These are phyloP conservation scores for Erodium maritimum DNA, from an alignment of 345 rosid genomes.

Conservation along the genomic window DNA sequence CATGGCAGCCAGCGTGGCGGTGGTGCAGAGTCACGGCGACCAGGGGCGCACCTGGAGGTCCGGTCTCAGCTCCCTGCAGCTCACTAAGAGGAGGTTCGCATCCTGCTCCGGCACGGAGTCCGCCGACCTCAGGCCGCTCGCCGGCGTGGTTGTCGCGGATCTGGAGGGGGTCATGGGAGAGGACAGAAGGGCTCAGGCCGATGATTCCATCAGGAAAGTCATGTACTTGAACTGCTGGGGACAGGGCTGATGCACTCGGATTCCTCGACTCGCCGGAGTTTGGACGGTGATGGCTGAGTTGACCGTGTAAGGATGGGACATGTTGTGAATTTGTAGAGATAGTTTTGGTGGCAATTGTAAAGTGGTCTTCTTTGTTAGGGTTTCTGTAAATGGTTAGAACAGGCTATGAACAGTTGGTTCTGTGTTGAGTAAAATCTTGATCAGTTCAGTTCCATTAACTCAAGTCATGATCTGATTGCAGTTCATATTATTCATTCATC, in stretches of 20 bases:
- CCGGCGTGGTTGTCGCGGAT: conserved; percentile 31
- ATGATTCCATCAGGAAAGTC: background rate
- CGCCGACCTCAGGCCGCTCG: conserved; percentile 45
- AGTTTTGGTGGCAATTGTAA: background rate
- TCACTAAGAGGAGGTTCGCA: background rate
- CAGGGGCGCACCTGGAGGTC: background rate
- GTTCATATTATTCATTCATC: no score
- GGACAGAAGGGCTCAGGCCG: background rate
- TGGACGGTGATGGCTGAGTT: background rate
- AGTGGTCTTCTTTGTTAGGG: background rate
- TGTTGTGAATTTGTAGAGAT: background rate
- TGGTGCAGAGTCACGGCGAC: background rate
- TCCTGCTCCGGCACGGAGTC: background rate
- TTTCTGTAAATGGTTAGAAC: background rate
- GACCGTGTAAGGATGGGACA: background rate
- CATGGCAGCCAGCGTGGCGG: background rate
- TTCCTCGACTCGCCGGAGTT: background rate
- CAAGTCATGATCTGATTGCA: no score
- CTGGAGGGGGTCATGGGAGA: conserved; percentile 13
- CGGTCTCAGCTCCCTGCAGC: background rate
- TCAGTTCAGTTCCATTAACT: no score
- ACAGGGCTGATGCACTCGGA: background rate
- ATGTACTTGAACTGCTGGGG: background rate
- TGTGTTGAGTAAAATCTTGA: no score
- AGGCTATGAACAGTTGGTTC: no score